Evolutionary conservation across 176 grass and related monocot species (phyloP).

Genomic region (Triticum dicoccoides): DNA sequence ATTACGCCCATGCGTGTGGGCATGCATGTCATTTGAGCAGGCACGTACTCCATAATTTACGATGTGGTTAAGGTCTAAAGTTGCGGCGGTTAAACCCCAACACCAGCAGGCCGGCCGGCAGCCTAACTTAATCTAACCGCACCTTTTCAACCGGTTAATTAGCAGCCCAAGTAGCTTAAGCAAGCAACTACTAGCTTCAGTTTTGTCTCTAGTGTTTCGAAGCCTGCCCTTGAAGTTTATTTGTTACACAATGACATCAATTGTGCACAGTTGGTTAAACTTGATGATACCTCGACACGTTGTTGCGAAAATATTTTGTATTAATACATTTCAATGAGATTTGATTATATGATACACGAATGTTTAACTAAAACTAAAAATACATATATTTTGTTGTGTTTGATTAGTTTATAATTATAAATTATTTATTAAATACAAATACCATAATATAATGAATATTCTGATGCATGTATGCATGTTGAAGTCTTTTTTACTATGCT

Average conservation of each 20-base stretch:
- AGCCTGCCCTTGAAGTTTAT: not conserved
- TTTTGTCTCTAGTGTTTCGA: not conserved
- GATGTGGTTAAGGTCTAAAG: slow-evolving; percentile 46
- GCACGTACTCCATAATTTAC: not conserved
- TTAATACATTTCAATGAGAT: too few species aligned
- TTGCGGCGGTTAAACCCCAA: slow-evolving; percentile 49
- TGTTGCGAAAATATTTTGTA: too few species aligned
- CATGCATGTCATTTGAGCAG: not conserved
- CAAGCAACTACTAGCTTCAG: not conserved
- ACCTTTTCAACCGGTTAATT: not conserved
- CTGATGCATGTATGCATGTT: too few species aligned
- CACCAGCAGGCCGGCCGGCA: not conserved
- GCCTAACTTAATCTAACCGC: not conserved
- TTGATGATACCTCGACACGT: too few species aligned
- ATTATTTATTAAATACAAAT: too few species aligned
- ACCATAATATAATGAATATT: too few species aligned
- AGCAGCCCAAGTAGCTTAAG: not conserved
- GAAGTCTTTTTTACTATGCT: too few species aligned
- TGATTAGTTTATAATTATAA: too few species aligned
- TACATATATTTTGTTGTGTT: too few species aligned
- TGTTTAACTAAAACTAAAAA: too few species aligned
- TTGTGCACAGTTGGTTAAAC: not conserved
- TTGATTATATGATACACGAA: too few species aligned
- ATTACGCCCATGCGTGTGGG: slow-evolving; percentile 2
- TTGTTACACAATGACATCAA: not conserved